These are phyloP conservation scores for Phialocephala subalpina DNA, from an alignment of 2,329 filamentous ascomycete species.

Conservation along the genomic window DNA sequence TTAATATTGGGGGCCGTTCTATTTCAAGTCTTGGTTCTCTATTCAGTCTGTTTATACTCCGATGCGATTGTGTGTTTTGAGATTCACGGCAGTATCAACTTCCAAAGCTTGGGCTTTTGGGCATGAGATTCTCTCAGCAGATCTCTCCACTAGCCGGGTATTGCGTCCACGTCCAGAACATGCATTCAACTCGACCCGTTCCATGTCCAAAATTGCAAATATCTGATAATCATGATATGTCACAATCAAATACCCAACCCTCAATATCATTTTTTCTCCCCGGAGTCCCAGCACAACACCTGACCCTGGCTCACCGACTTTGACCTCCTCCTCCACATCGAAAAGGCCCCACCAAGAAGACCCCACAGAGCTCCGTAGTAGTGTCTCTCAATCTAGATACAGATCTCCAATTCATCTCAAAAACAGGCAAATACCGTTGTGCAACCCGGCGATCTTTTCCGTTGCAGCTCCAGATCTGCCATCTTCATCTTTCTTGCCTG, in stretches of 20 bases:
- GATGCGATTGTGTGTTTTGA: background rate
- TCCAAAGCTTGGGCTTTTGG: background rate
- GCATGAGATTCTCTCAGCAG: background rate
- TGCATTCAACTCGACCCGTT: background rate
- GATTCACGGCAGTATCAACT: background rate
- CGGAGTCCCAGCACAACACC: background rate
- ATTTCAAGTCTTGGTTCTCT: background rate
- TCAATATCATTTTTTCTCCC: background rate
- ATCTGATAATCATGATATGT: background rate
- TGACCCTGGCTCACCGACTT: conserved; percentile 5
- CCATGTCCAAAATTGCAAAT: conserved; percentile 1
- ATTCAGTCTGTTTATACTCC: background rate
- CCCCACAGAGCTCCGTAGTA: background rate
- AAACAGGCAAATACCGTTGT: conserved; percentile 2
- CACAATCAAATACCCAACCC: background rate
- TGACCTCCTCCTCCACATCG: background rate
- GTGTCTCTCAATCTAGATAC: conserved; percentile 12
- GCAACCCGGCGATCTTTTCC: conserved; percentile 1
- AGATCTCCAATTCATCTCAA: conserved; percentile 10
- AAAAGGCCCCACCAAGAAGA: background rate
- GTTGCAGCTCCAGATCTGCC: background rate
- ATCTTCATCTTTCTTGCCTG: background rate
- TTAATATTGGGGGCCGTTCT: background rate
- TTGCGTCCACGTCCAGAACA: background rate
- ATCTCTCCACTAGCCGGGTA: background rate